These are phyloP conservation scores for Cyclotella kingstonii DNA, from an alignment of 108 stramenopile genomes.

Conservation along the genomic window DNA sequence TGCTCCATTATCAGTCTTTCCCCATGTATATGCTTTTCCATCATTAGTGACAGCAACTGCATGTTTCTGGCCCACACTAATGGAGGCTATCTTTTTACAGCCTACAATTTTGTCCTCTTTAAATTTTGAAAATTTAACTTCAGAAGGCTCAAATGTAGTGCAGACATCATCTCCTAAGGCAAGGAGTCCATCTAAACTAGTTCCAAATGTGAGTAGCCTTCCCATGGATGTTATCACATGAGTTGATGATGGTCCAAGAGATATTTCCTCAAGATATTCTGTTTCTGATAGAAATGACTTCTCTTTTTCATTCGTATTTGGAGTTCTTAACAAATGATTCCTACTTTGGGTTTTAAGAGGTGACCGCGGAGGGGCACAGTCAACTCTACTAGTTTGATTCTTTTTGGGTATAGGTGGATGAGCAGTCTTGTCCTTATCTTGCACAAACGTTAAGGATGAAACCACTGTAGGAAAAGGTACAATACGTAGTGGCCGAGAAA, in stretches of 20 bases:
- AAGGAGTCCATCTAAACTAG: slow-evolving; percentile 69
- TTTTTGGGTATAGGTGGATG: slow-evolving; percentile 15
- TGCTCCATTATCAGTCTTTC: slow-evolving; percentile 39
- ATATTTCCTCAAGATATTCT: slow-evolving; percentile 51
- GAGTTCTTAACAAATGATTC: no score
- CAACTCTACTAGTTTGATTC: background rate
- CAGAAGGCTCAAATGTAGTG: slow-evolving; percentile 40
- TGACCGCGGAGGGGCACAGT: slow-evolving; percentile 16
- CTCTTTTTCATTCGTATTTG: background rate
- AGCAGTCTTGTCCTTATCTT: background rate
- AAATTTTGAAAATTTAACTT: slow-evolving; percentile 44
- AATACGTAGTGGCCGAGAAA: slow-evolving; percentile 4
- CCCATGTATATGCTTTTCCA: slow-evolving; percentile 60
- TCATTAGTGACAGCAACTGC: slow-evolving; percentile 49
- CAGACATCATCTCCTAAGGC: slow-evolving; percentile 45
- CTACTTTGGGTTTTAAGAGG: slow-evolving; percentile 9
- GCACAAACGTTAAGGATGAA: slow-evolving; percentile 9
- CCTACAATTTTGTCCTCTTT: slow-evolving; percentile 1
- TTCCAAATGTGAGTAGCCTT: slow-evolving; percentile 61
- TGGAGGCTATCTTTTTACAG: slow-evolving; percentile 27
- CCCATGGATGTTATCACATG: slow-evolving; percentile 68
- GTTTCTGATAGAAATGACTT: slow-evolving; percentile 16
- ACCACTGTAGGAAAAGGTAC: slow-evolving; percentile 16
- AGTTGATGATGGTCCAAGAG: slow-evolving; percentile 68
- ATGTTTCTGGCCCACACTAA: slow-evolving; percentile 64